phyloP scores from a whole-genome alignment of 257 asterid species.

The Ilex aquifolium region DNA sequence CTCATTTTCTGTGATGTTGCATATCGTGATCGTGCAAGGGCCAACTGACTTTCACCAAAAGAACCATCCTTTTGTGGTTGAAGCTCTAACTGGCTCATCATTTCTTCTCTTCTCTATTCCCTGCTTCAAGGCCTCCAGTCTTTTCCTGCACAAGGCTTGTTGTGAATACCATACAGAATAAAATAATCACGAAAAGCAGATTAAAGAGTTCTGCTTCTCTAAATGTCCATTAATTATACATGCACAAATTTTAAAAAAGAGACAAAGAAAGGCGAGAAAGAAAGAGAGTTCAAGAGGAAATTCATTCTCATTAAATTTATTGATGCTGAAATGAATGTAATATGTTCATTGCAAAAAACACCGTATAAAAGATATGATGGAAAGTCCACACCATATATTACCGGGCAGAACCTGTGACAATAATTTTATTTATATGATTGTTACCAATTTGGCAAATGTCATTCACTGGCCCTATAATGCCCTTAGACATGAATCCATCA shows the following conservation, averaged over 20 bases:
- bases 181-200: not conserved
- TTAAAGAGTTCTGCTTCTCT: not conserved
- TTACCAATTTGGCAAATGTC: not conserved
- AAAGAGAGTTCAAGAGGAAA: too few species aligned
- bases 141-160: conserved; percentile 35
- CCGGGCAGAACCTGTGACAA: not conserved
- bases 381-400: not conserved
- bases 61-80: conserved; percentile 54
- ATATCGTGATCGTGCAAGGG: not conserved
- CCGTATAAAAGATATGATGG: not conserved
- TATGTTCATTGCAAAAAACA: not conserved
- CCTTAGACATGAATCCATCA: too few species aligned
- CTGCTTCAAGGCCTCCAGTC: conserved; percentile 67
- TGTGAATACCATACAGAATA: not conserved
- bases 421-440: not conserved
- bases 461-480: too few species aligned
- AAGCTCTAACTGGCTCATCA: conserved; percentile 32
- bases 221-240: not conserved
- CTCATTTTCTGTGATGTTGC: too few species aligned
- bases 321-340: not conserved
- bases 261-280: not conserved
- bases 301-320: not conserved
- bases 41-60: conserved; percentile 40
- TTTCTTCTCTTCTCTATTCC: conserved; percentile 64
- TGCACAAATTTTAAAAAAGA: not conserved